A percentile compares a stretch with the other conserved stretches of the same genome.
phyloP scores from a whole-genome alignment of 148 eudicot species.

The Hydrangea macrophylla region DNA sequence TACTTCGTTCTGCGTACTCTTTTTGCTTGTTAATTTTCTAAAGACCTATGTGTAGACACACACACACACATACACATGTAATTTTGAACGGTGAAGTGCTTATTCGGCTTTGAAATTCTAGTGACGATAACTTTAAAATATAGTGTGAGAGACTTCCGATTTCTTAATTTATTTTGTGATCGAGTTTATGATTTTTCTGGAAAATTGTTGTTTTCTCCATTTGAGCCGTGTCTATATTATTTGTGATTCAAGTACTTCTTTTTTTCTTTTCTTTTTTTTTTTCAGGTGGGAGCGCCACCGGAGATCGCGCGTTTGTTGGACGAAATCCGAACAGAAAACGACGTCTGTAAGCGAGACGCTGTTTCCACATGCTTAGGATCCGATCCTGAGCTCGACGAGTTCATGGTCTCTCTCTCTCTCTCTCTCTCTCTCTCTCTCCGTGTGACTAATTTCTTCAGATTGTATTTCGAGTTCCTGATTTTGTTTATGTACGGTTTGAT shows the following conservation, averaged over 20 bases:
- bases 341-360: constrained; percentile 21
- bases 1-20: neutral
- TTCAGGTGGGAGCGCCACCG: constrained; percentile 86
- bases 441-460: constrained; percentile 7
- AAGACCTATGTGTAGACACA: too few species aligned
- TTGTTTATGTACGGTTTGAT: neutral
- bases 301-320: constrained; percentile 65
- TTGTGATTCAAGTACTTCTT: neutral
- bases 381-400: constrained; percentile 97
- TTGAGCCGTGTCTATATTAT: neutral
- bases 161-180: neutral
- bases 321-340: constrained; percentile 65
- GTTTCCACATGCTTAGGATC: constrained; percentile 43
- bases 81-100: neutral
- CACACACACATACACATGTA: too few species aligned
- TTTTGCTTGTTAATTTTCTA: neutral
- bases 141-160: neutral
- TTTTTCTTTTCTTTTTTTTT: neutral
- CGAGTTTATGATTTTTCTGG: constrained; percentile 1
- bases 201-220: neutral
- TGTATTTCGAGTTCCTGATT: neutral
- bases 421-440: neutral
- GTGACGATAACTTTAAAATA: too few species aligned
- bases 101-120: neutral
- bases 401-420: constrained; percentile 49